Base-by-base conservation (phyloP, 495 filamentous ascomycete genomes). In the Penicillium ochrochloron region DNA sequence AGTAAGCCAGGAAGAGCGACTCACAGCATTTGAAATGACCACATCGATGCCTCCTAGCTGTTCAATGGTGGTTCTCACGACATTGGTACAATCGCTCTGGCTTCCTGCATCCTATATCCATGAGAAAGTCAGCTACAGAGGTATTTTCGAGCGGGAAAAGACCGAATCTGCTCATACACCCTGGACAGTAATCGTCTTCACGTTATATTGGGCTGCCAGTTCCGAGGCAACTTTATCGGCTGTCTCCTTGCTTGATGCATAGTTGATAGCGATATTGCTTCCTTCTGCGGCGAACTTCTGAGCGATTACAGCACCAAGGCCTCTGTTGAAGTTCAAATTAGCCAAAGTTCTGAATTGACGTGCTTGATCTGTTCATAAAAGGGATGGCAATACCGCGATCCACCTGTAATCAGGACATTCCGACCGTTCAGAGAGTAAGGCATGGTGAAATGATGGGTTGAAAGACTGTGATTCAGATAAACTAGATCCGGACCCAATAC, bases 211-310 rank as follows among this genome's bases (percentile, higher is more conserved):
- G 53, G 76, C 75, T 54, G 80, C 72, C 19, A 91, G 66, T 57
- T 84, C 82, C 9, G 78, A 67, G 0, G 80, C 84, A 14, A 90
- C 73, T 25, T 81, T 79, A 55, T 87, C 77, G 2, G 90, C 90
- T 2, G 78, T 75, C 21, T 79, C 74, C 46, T 71, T 73, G 69
- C 78, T 86, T 25, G 83, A 83, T 61, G 82, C 75, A 68, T 90
- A 92, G 72, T 92, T 92, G 71, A 93, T 87, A 17, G 86, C 88
- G 52, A 92, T 73, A 68, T 91, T 90, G 65, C 77, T 84, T 33
- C 88, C 88, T 66, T 90, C 83, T 9, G 79, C 74, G 7, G 89
- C 90, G 70, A 92, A 92, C 41, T 88, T 89, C 41, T 83, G 75
- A 34, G 79, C 83, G 4, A 90, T 78, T 10, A 86, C 59, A 50